Conservation (phyloP, 441 rosid genomes). For the Pelargonium myrrhifolium region DNA sequence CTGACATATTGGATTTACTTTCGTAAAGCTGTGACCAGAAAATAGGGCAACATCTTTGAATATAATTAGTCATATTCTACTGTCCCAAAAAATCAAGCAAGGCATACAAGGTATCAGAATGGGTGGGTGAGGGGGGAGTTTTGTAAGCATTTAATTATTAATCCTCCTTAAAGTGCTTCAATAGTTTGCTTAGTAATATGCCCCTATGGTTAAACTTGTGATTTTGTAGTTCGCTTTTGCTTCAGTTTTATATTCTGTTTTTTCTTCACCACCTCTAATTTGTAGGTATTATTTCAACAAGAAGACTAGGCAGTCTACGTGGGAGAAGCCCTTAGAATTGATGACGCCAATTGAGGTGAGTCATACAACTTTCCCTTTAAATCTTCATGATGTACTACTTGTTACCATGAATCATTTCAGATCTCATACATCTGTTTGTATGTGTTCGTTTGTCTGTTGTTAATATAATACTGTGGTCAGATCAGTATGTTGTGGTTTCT, state of each 20-base stretch:
- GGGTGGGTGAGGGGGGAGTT: not conserved
- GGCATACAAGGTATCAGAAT: no score
- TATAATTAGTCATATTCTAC: no score
- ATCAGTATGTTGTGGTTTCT: slow-evolving; percentile 5
- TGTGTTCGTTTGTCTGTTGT: not conserved
- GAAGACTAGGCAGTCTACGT: slow-evolving; percentile 25
- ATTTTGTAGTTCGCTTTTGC: not conserved
- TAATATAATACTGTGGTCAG: slow-evolving; percentile 1
- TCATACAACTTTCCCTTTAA: slow-evolving; percentile 11
- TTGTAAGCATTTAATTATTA: not conserved
- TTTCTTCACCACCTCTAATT: slow-evolving; percentile 17
- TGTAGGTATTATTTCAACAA: slow-evolving; percentile 27
- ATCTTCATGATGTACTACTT: slow-evolving; percentile 13
- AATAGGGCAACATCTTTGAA: no score
- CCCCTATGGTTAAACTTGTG: not conserved
- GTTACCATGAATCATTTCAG: slow-evolving; percentile 6
- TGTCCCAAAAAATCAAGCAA: no score
- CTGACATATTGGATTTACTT: no score
- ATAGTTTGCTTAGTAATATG: not conserved
- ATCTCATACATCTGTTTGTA: slow-evolving; percentile 9
- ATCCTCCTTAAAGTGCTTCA: not conserved
- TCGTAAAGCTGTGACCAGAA: no score
- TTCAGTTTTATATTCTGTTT: not conserved
- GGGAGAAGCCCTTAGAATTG: slow-evolving; percentile 27
- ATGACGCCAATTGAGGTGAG: slow-evolving; percentile 27